Evolutionary conservation across 345 rosid species (phyloP), one percentile per base, ranked within the genome.

Genomic region (Psidium friedrichsthalianum): DNA sequence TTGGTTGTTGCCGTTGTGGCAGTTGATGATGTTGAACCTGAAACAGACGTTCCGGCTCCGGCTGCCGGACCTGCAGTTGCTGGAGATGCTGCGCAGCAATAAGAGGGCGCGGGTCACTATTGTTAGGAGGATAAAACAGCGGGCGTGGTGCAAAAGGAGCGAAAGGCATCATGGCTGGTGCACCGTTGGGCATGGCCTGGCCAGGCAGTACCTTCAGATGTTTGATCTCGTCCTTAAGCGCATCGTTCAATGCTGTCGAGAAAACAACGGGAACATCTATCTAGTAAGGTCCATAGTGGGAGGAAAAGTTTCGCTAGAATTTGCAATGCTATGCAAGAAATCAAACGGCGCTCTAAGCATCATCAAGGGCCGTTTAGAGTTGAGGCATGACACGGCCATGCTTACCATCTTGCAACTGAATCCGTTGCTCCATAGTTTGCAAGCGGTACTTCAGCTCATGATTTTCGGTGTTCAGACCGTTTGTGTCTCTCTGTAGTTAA

Each of bases 211-310:
- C 86, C 90, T 98, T 98, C 91, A 96, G 93, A 89, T 94, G 99
- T 92, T 95, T 96, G 86, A 98, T 98, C 89, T 98, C 99, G 85
- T 96, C 99, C 89, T 93, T 98, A 82, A 98, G 86, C 24, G 98
- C 95, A 36, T 96, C 98, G 76, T 95, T 98, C 82, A 98, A 87
- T 52, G 98, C 99, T 98, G 90, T 44, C 86, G 47, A 51, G 87
- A 49, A 69, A 25, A 47, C 44, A 9, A 76, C 44, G 54, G 78
- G 76, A 25, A 9, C 13, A 20, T 69, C 10, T 69, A 36, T 69
- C 36, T 36, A 84, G 54, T 29, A 51, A 51, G 52, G 52, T 51
- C 52, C 52, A 51, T 7, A 82, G 84, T 44, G 47, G 44, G 8
- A 64, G 44, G n/a, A 44, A 22, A 78, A 56, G 12, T 54, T 32